These are phyloP conservation scores for Colletotrichum sp. DNA, from an alignment of 2,329 filamentous ascomycete species.

Conservation along the genomic window DNA sequence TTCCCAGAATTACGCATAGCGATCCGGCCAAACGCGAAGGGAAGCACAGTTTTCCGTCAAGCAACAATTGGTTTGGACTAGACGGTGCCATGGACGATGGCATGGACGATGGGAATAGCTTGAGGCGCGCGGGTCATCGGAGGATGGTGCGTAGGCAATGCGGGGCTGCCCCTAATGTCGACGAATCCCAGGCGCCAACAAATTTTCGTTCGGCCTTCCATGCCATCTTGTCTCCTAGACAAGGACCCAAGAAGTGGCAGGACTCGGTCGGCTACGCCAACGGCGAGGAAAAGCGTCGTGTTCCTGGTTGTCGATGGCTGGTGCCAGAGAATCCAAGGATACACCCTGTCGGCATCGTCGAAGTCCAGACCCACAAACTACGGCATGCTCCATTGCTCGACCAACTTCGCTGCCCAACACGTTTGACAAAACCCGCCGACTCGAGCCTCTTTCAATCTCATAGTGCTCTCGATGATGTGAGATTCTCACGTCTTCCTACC, in stretches of 20 bases:
- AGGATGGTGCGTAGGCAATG: background rate
- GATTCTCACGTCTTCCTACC: background rate
- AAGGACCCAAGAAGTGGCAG: background rate
- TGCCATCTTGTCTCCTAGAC: background rate
- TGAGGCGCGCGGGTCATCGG: background rate
- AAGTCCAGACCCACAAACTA: constrained; percentile 10
- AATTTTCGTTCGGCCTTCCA: background rate
- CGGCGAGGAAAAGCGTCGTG: background rate
- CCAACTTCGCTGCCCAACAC: constrained; percentile 12
- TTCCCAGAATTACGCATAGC: background rate
- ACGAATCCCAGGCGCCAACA: constrained; percentile 7
- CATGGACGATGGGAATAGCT: background rate
- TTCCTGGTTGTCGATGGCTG: constrained; percentile 8
- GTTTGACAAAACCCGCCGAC: background rate
- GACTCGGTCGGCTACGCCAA: background rate
- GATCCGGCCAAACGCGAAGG: background rate
- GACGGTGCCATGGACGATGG: background rate
- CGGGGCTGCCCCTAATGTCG: constrained; percentile 5
- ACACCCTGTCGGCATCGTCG: constrained; percentile 12
- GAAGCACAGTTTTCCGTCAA: background rate
- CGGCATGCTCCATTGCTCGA: constrained; percentile 11
- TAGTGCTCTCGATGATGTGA: background rate
- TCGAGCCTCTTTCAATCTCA: background rate
- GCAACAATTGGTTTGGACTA: constrained; percentile 17
- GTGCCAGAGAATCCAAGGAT: constrained; percentile 10